These are phyloP conservation scores for Cardamine occulta DNA, from an alignment of 345 rosid species.

Conservation along the genomic window DNA sequence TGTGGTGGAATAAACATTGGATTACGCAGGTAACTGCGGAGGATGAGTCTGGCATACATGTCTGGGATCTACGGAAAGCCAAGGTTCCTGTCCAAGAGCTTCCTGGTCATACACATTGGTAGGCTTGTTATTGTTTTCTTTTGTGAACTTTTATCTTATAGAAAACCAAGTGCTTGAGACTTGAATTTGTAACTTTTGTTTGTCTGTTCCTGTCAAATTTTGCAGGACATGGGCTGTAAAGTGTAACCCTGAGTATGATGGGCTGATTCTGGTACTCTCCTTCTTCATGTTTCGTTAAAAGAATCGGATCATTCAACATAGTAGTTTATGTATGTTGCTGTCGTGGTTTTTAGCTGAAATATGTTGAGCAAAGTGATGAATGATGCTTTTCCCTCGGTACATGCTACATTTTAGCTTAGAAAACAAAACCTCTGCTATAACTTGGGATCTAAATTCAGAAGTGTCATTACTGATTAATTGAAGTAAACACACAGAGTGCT, in stretches of 20 bases:
- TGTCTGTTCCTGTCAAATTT: slow-evolving; percentile 22
- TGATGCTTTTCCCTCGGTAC: not conserved
- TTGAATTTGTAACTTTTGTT: slow-evolving; percentile 18
- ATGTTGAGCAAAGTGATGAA: not conserved
- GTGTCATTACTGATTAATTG: slow-evolving; percentile 6
- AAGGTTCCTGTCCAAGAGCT: slow-evolving; percentile 68
- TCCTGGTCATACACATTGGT: slow-evolving; percentile 92
- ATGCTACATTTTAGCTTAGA: slow-evolving; percentile 11
- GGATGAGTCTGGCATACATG: slow-evolving; percentile 73
- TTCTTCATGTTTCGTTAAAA: slow-evolving; percentile 32
- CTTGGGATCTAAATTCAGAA: not conserved
- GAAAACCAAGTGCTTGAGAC: not conserved
- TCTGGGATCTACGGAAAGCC: slow-evolving; percentile 82
- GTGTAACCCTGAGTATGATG: slow-evolving; percentile 83
- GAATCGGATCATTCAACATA: not conserved
- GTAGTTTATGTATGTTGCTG: slow-evolving; percentile 1
- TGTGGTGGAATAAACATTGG: slow-evolving; percentile 16
- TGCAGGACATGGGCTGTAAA: slow-evolving; percentile 91
- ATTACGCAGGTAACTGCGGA: slow-evolving; percentile 67
- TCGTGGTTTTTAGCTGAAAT: slow-evolving; percentile 19
- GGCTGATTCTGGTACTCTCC: slow-evolving; percentile 69
- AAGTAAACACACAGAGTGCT: slow-evolving; percentile 67
- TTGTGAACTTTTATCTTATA: slow-evolving; percentile 14
- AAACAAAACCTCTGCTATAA: slow-evolving; percentile 14
- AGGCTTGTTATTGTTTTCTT: slow-evolving; percentile 31